Percentiles rank a stretch among this genome's conserved stretches.
phyloP scores from a whole-genome alignment of 352 stramenopile species.

The Peronospora destructor region DNA sequence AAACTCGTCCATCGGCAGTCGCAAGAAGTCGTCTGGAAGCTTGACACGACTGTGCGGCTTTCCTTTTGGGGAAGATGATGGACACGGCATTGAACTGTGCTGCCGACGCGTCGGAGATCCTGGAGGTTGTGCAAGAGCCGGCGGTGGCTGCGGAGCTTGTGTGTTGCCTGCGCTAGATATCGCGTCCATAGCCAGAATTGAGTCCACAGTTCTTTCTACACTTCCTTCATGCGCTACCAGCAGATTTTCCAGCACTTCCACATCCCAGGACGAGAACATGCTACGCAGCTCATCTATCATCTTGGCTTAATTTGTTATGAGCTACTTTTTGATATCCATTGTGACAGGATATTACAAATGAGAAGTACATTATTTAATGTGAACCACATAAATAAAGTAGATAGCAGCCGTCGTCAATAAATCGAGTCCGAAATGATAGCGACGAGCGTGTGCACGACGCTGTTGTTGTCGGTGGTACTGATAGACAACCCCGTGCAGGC shows the following conservation, averaged over 20 bases:
- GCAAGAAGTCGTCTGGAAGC: conserved; percentile 69
- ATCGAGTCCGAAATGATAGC: conserved; percentile 8
- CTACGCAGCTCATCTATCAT: conserved; percentile 60
- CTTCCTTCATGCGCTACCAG: conserved; percentile 61
- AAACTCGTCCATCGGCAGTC: conserved; percentile 33
- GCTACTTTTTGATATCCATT: conserved; percentile 8
- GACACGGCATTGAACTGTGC: conserved; percentile 9
- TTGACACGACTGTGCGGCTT: conserved; percentile 23
- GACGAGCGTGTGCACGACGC: conserved; percentile 8
- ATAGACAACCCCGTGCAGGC: conserved; percentile 12
- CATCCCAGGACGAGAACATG: conserved; percentile 78
- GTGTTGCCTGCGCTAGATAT: conserved; percentile 6
- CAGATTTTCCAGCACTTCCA: conserved; percentile 46
- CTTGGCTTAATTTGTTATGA: conserved; percentile 11
- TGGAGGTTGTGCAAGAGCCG: conserved; percentile 9
- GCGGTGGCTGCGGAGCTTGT: conserved; percentile 3
- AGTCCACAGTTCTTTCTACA: conserved; percentile 70
- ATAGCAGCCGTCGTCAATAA: too few relatives aligned
- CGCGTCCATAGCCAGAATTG: conserved; percentile 62
- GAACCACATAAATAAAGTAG: too few relatives aligned
- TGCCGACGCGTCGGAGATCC: conserved; percentile 6
- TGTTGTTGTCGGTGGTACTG: conserved; percentile 21
- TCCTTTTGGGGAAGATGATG: conserved; percentile 13
- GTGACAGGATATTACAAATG: neutral
- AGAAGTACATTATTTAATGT: too few relatives aligned